phyloP scores from a whole-genome alignment of 1,284 basidiomycete genomes.

The Moniliophthora roreri region DNA sequence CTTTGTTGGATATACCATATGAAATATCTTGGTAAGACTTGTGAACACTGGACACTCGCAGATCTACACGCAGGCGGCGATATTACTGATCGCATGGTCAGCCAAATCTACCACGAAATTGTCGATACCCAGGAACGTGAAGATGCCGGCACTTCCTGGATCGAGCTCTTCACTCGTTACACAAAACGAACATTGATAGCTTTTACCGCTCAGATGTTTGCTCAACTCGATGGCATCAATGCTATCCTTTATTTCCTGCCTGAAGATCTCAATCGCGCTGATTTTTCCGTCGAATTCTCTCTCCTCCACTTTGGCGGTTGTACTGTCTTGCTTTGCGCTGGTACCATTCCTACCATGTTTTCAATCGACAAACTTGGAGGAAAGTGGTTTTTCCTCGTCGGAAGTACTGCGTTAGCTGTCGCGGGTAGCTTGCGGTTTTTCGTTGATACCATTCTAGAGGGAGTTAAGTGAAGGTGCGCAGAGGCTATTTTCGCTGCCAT shows the following conservation, averaged over 20 bases:
- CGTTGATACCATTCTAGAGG: constrained; percentile 38
- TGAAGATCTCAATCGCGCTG: constrained; percentile 48
- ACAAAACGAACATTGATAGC: constrained; percentile 44
- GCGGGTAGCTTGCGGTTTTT: constrained; percentile 46
- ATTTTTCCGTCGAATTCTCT: constrained; percentile 42
- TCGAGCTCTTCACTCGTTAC: constrained; percentile 47
- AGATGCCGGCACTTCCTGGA: constrained; percentile 39
- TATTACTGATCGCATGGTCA: constrained; percentile 35
- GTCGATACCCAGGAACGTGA: constrained; percentile 36
- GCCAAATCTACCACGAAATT: constrained; percentile 42
- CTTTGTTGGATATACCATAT: constrained; percentile 47
- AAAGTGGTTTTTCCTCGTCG: constrained; percentile 47
- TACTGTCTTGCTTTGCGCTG: constrained; percentile 56
- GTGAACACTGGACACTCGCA: constrained; percentile 45
- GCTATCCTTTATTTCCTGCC: constrained; percentile 58
- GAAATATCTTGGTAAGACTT: constrained; percentile 49
- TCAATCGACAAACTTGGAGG: constrained; percentile 57
- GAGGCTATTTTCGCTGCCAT: constrained; percentile 45
- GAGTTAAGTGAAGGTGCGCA: constrained; percentile 34
- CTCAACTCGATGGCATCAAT: constrained; percentile 59
- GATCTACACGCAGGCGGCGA: constrained; percentile 50
- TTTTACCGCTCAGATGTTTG: constrained; percentile 53
- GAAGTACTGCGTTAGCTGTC: constrained; percentile 41
- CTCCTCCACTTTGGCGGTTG: constrained; percentile 53
- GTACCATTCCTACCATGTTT: constrained; percentile 58